Evolutionary conservation across 768 basidiomycete species (phyloP), one percentile per base, ranked within the genome.

Genomic region (Leccinum subtestaceum): DNA sequence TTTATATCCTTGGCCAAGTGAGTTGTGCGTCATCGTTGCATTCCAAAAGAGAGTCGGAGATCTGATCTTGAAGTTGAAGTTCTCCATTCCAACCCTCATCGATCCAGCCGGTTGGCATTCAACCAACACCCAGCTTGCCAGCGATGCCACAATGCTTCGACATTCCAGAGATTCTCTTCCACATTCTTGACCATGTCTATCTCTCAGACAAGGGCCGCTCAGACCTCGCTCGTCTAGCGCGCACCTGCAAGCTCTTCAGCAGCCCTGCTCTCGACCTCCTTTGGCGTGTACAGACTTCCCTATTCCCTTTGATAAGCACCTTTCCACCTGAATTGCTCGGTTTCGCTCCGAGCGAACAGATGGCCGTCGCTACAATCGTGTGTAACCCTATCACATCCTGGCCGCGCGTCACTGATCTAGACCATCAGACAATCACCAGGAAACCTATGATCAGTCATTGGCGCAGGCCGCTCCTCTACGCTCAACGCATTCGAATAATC

Each of bases 221-320:
- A 2, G 66, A 63, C 47, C 64, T 68, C 27, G 55, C 52, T 2
- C 50, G 12, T 12, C 62, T 68, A 2, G 67, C 67, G 2, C 59
- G 36, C 2, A 61, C 64, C 2, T 67, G 67, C 58, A 66, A 61
- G 38, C 23, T 49, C 0, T 61, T 68, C 64, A 63, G 43, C 29
- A 56, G 46, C 2, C 59, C 61, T 8, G 67, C 67, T 4, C 67
- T 68, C 15, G 65, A 63, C n/a, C 55, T 69, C 4, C 60, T 68
- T 2, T 69, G 67, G 67, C 58, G 62, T 23, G 50, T 61, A 0
- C 67, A 68, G 57, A 58, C 56, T 1, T 69, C 65, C 19, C 19
- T 68, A 2, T 9, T 69, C 1, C 67, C 67, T 1, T 29, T 68
- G 45, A 3, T 66, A 0, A 54, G 53, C 58, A 59, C 54, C 8